A percentile compares a stretch with the other conserved stretches of the same genome.
Conservation (phyloP, 176 grass and related monocot species). For the Oryza punctata region DNA sequence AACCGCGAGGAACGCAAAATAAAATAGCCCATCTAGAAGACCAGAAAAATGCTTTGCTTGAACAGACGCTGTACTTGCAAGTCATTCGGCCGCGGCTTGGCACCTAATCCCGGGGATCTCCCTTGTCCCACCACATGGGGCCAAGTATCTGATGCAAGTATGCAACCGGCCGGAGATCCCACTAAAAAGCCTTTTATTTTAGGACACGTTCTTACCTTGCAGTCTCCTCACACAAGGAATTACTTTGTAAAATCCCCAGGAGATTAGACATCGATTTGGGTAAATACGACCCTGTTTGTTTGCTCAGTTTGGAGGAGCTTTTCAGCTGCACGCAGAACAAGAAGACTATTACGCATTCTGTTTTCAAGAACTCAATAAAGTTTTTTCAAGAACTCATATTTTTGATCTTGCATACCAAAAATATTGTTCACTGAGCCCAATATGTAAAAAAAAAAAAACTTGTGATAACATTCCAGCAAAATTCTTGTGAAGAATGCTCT, state of each 20-base stretch:
- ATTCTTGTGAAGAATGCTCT: background rate
- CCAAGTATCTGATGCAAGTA: background rate
- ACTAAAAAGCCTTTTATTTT: background rate
- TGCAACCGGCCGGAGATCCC: too few species aligned
- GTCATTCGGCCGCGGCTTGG: background rate
- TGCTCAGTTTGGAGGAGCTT: too few species aligned
- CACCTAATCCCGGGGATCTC: constrained; percentile 2
- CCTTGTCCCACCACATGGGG: background rate
- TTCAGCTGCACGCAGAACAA: too few species aligned
- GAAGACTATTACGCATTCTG: too few species aligned
- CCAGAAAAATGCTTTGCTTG: background rate
- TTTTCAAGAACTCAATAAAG: too few species aligned
- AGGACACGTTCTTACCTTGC: background rate
- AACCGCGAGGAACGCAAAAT: too few species aligned
- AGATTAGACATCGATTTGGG: too few species aligned
- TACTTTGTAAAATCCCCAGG: background rate
- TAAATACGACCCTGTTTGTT: too few species aligned
- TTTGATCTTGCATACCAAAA: too few species aligned
- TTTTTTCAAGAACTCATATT: too few species aligned
- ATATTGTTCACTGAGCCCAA: too few species aligned
- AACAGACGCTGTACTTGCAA: background rate
- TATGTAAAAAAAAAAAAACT: too few species aligned
- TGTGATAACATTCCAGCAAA: background rate
- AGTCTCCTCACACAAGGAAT: background rate
- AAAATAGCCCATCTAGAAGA: background rate